Base-by-base conservation (phyloP, 1,139 yeast genomes). In the Protomyces gravidus region DNA sequence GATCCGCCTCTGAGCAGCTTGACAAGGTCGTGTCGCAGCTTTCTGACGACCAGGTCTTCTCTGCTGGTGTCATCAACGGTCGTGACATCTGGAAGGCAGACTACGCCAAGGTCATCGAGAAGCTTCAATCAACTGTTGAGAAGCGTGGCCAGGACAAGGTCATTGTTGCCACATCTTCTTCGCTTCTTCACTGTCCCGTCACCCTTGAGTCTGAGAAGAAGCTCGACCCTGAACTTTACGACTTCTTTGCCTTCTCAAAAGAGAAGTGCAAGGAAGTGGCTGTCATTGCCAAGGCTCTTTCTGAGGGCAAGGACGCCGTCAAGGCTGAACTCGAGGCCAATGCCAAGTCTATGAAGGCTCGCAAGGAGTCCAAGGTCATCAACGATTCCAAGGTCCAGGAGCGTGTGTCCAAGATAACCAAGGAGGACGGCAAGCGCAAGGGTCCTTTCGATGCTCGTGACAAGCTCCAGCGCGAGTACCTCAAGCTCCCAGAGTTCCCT, bases 51-150 rank as follows among this genome's bases (percentile, higher is more conserved):
- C 96, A 92, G 80, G 77, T 80, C 66, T 81, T 92, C 73, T 90
- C 97, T 66, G 96, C 86, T 67, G 98, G 98, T 87, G 83, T 92
- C 70, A 92, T 92, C 71, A 95, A 89, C 71, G 98, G 98, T 79
- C 89, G 98, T 84, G 92, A 92, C 84, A 88, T 92, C 78, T 92
- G 98, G 98, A 92, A 92, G 83, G 86, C 95, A 75, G 87, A 92
- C 80, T 87, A 85, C 71, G 76, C 92, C 71, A 83, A 84, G 78
- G 95, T 98, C 67, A 78, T 89, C 71, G 86, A 78, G 67, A 74
- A 85, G 66, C 95, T 89, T 70, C 79, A 84, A 75, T 81, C 83
- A 76, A 97, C 96, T 69, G 80, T 86, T 71, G 84, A 77, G 68
- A 85, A 86, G 78, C 79, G 90, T 69, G 97, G 97, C 75, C 80